Conservation (phyloP, 2,329 filamentous ascomycete species). For the Nemania abortiva region DNA sequence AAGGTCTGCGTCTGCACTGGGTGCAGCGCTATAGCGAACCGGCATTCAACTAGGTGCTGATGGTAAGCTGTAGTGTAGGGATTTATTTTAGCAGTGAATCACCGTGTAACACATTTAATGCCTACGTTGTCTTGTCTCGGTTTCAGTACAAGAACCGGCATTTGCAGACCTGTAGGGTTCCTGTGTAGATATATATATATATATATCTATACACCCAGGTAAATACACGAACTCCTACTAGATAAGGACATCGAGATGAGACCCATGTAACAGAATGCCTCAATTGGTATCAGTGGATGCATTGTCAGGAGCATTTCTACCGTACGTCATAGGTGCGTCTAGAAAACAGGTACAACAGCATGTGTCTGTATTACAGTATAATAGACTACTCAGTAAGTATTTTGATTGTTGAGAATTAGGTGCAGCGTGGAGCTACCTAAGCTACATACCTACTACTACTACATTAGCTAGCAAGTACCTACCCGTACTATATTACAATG, state of each 20-base stretch:
- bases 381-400: not conserved
- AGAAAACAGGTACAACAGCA: not conserved
- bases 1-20: not conserved
- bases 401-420: constrained; percentile 11
- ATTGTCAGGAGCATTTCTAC: not conserved
- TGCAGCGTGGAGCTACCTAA: constrained; percentile 29
- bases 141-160: constrained; percentile 6
- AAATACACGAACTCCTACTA: not conserved
- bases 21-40: constrained; percentile 11
- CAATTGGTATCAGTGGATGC: not conserved
- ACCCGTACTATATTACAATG: constrained; percentile 15
- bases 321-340: constrained; percentile 3
- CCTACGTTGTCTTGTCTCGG: not conserved
- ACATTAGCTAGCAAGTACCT: constrained; percentile 19
- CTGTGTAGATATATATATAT: not conserved
- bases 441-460: constrained; percentile 3
- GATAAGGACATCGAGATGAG: constrained; percentile 17
- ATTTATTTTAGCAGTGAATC: not conserved
- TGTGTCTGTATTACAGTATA: not conserved
- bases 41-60: constrained; percentile 4
- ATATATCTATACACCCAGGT: not conserved
- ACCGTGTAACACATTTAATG: constrained; percentile 20
- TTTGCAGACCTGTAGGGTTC: not conserved
- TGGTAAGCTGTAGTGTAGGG: not conserved
- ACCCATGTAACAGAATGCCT: not conserved